phyloP scores from a whole-genome alignment of 2,329 filamentous ascomycete species.

The Bimuria novae-zelandiae region DNA sequence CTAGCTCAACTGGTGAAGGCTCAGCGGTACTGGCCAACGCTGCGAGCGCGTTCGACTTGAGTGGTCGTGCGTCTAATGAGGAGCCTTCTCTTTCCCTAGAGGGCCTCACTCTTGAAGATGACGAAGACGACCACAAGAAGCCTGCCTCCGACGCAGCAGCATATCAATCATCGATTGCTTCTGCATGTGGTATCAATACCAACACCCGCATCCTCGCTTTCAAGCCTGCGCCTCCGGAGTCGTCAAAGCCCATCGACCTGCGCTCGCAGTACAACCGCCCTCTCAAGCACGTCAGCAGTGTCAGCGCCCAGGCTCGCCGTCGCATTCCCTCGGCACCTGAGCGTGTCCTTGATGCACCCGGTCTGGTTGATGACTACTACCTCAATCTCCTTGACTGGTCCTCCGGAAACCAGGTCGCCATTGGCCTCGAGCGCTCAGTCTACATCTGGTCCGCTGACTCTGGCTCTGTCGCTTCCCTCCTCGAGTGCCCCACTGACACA shows the following conservation, averaged over 20 bases:
- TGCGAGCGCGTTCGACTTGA: slow-evolving; percentile 68
- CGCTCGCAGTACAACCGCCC: slow-evolving; percentile 98
- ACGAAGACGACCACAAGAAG: slow-evolving; percentile 65
- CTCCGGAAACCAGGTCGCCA: slow-evolving; percentile 95
- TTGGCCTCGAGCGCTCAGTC: slow-evolving; percentile 93
- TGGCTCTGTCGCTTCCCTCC: slow-evolving; percentile 82
- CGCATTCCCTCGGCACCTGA: slow-evolving; percentile 94
- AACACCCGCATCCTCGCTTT: slow-evolving; percentile 97
- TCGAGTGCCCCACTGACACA: slow-evolving; percentile 87
- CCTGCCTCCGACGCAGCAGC: slow-evolving; percentile 86
- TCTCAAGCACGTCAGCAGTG: slow-evolving; percentile 74
- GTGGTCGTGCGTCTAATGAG: slow-evolving; percentile 66
- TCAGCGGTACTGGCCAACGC: slow-evolving; percentile 78
- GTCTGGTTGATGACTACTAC: slow-evolving; percentile 97
- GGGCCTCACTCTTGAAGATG: slow-evolving; percentile 75
- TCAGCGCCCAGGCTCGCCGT: slow-evolving; percentile 84
- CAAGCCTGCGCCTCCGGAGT: slow-evolving; percentile 97
- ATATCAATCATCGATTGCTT: slow-evolving; percentile 88
- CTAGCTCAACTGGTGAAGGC: slow-evolving; percentile 68
- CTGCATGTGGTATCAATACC: slow-evolving; percentile 87
- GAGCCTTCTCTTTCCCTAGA: slow-evolving; percentile 78
- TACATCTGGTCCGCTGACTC: slow-evolving; percentile 98
- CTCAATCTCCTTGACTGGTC: slow-evolving; percentile 99
- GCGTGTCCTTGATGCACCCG: slow-evolving; percentile 93
- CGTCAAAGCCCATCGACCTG: slow-evolving; percentile 96